phyloP scores from a whole-genome alignment of 345 rosid species.

The Psidium friedrichsthalianum region DNA sequence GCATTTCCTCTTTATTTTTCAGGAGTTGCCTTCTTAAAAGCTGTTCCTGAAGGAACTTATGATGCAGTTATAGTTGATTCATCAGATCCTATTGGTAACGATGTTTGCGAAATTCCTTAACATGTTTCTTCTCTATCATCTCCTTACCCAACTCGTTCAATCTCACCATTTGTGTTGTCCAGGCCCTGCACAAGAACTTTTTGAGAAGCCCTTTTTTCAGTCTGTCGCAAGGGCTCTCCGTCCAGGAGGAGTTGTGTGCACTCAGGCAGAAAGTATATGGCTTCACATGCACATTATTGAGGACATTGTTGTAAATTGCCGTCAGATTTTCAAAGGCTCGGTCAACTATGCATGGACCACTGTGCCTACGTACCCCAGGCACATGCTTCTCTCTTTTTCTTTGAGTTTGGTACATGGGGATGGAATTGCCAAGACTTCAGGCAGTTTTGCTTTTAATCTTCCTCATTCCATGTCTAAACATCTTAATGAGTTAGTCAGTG shows the following conservation, averaged over 20 bases:
- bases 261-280: conserved; percentile 98
- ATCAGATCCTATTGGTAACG: conserved; percentile 79
- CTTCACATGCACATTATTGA: conserved; percentile 98
- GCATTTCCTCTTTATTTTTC: conserved; percentile 1
- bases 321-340: conserved; percentile 83
- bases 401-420: background rate
- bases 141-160: background rate
- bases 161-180: background rate
- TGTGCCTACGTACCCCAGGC: conserved; percentile 97
- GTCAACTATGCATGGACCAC: conserved; percentile 98
- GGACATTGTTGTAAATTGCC: conserved; percentile 80
- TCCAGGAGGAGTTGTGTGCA: conserved; percentile 92
- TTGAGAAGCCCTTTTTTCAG: conserved; percentile 88
- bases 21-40: conserved; percentile 90
- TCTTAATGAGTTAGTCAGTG: background rate
- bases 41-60: conserved; percentile 65
- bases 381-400: background rate
- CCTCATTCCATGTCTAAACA: background rate
- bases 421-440: background rate
- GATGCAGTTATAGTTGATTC: conserved; percentile 95
- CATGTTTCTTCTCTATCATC: background rate
- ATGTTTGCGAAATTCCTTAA: background rate
- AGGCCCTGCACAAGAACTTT: conserved; percentile 97
- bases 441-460: background rate
- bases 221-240: conserved; percentile 85